These are phyloP conservation scores for Torulaspora delbrueckii DNA, from an alignment of 805 yeast species.

Conservation along the genomic window DNA sequence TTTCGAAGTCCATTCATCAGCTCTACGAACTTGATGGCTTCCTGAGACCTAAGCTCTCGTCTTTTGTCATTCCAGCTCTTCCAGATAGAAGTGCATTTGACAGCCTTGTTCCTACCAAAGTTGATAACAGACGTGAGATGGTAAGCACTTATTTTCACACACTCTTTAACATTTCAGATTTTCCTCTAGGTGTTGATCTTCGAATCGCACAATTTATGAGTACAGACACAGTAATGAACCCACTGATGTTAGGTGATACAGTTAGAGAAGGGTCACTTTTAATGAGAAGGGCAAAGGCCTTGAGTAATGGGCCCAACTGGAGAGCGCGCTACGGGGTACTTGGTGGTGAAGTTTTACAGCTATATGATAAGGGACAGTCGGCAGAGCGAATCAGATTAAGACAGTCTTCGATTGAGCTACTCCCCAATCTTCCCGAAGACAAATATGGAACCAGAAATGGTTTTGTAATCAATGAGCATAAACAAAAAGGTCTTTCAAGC, in stretches of 20 bases:
- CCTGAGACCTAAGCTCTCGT: conserved; percentile 51
- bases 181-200: conserved; percentile 49
- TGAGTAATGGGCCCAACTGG: conserved; percentile 61
- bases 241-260: conserved; percentile 47
- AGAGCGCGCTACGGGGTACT: conserved; percentile 63
- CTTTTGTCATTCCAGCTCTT: conserved; percentile 47
- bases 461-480: conserved; percentile 38
- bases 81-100: conserved; percentile 64
- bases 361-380: conserved; percentile 51
- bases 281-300: conserved; percentile 49
- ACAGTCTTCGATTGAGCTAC: conserved; percentile 38
- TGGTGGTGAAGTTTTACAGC: conserved; percentile 52
- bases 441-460: conserved; percentile 37
- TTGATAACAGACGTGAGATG: conserved; percentile 53
- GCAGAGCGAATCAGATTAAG: conserved; percentile 41
- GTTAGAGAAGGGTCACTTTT: conserved; percentile 61
- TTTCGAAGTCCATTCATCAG: conserved; percentile 58
- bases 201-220: conserved; percentile 62
- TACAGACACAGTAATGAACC: conserved; percentile 60
- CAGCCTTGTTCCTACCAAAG: conserved; percentile 49
- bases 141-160: conserved; percentile 57
- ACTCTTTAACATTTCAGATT: conserved; percentile 51
- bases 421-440: conserved; percentile 36
- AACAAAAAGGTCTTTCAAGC: conserved; percentile 37
- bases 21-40: conserved; percentile 57